A percentile compares a stretch with the other conserved stretches of the same genome.
Evolutionary conservation across 257 asterid genomes (phyloP).

Genomic region (Nicotiana noctiflora): DNA sequence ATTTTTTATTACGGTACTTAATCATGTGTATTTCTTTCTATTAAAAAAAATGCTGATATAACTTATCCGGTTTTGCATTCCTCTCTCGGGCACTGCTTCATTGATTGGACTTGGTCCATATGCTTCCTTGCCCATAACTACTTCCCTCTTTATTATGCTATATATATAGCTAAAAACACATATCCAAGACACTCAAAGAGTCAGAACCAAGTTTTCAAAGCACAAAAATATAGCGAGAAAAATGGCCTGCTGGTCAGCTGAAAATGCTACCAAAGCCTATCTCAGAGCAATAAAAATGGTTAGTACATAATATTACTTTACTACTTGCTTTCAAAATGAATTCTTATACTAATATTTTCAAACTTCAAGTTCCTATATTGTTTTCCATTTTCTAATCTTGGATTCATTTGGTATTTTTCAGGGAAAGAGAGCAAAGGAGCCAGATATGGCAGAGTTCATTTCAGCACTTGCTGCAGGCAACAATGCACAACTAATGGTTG

Average conservation of each 20-base stretch:
- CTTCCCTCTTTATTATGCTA: background rate
- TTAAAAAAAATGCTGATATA: background rate
- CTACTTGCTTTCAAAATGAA: background rate
- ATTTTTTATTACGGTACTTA: no score
- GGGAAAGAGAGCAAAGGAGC: conserved; percentile 56
- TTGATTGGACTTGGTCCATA: background rate
- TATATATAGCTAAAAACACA: background rate
- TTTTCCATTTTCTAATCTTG: background rate
- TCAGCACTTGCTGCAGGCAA: conserved; percentile 78
- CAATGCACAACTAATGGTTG: conserved; percentile 49
- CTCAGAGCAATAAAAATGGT: conserved; percentile 62
- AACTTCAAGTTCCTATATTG: background rate
- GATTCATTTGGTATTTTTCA: conserved; percentile 17
- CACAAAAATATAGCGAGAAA: background rate
- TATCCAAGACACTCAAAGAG: background rate
- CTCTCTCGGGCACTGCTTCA: background rate
- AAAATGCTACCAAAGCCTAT: conserved; percentile 68
- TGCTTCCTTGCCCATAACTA: background rate
- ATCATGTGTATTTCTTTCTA: no score
- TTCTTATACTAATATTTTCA: background rate
- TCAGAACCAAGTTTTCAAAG: background rate
- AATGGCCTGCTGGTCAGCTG: conserved; percentile 82
- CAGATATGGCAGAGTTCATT: conserved; percentile 67
- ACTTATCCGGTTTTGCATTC: background rate
- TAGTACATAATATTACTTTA: conserved; percentile 9